Conservation (phyloP, 129 eudicot genomes). For the Artemisia annua region DNA sequence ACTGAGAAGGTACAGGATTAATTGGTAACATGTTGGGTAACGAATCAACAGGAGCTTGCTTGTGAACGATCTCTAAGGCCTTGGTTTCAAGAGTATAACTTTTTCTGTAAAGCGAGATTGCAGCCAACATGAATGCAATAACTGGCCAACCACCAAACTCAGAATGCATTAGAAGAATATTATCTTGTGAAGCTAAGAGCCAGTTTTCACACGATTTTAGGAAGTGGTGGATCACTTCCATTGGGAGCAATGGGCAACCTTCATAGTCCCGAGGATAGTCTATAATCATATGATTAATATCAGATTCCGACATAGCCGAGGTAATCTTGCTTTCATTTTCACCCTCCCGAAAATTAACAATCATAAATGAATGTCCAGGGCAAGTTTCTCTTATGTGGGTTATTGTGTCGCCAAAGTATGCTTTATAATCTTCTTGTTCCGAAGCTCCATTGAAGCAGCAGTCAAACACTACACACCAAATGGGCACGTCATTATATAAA, state of each 20-base stretch:
- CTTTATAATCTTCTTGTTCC: too few relatives aligned
- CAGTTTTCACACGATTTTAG: slow-evolving; percentile 79
- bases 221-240: slow-evolving; percentile 83
- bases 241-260: slow-evolving; percentile 67
- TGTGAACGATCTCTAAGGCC: slow-evolving; percentile 73
- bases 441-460: too few relatives aligned
- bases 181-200: slow-evolving; percentile 66
- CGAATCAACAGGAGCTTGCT: slow-evolving; percentile 67
- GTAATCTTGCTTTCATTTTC: too few relatives aligned
- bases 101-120: slow-evolving; percentile 63
- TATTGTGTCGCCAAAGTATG: too few relatives aligned
- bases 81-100: slow-evolving; percentile 59
- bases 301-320: neutral
- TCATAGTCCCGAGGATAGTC: slow-evolving; percentile 77
- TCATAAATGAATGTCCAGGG: too few relatives aligned
- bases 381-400: too few relatives aligned
- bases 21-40: slow-evolving; percentile 51
- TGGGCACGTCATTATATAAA: too few relatives aligned
- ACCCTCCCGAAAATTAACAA: too few relatives aligned
- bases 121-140: slow-evolving; percentile 87
- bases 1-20: slow-evolving; percentile 79
- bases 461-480: too few relatives aligned
- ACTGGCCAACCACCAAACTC: slow-evolving; percentile 91
- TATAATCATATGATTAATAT: slow-evolving; percentile 28
- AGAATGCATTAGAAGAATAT: slow-evolving; percentile 70